Evolutionary conservation across 139 green algal species (phyloP), one percentile per base, ranked within the genome.

Genomic region (Micractinium conductrix): DNA sequence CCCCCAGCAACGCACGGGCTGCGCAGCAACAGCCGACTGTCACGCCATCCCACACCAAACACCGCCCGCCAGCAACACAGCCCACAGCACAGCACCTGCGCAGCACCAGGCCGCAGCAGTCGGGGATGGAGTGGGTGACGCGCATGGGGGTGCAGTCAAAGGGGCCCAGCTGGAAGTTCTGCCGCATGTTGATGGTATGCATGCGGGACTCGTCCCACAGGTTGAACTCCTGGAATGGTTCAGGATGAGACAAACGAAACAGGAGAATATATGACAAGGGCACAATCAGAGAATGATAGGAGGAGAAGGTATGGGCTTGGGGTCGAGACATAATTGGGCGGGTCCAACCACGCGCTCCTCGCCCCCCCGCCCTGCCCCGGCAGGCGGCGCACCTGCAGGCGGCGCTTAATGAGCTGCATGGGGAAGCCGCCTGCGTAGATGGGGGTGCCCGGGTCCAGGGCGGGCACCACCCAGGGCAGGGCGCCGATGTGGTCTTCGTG

Each of bases 401-500:
- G 91, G 40, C 92, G 80, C 84, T 97, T 89, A 17, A 99, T 89
- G 33, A 99, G 94, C 90, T 98, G 87, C 95, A 99, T 97, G 16
- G 96, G 93, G 88, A 99, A 99, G 81, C 85, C 85, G 62, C 88
- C 90, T 10, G 93, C 93, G 82, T 96, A 99, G 70, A 99, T 93
- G 30, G 96, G 96, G 0, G 96, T 99, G 68, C 37, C 73, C 10
- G 97, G 97, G 87, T 99, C 96, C 74, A 99, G 90, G 6, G 96
- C 97, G 73, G 78, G 69, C 35, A 91, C 75, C 55, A 98, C 96
- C 96, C 97, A 99, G 16, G 97, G 96, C 85, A 99, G 81, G 22
- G 96, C 96, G 5, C 97, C 97, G 74, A 99, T 99, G 88, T 99
- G 97, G 88, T 99, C 96, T 84, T 99, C 96, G 88, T 99, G 96